Conservation (phyloP, 129 eudicot species). For the Rutidosis leptorrhynchoides region DNA sequence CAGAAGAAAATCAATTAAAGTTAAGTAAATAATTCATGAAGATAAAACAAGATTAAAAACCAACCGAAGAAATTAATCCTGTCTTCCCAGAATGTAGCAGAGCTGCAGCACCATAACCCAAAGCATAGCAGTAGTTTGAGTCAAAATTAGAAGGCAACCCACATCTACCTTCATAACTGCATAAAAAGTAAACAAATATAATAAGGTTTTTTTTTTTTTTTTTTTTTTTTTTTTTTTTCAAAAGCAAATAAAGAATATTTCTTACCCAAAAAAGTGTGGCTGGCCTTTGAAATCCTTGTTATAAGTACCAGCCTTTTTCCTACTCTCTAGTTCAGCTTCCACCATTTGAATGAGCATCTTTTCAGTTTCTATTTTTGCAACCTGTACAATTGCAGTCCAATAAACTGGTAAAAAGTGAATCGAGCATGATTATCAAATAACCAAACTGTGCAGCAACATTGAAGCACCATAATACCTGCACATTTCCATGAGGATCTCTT, state of each 20-base stretch:
- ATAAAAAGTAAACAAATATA: no score
- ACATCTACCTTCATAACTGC: conserved; percentile 95
- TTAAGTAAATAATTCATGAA: background rate
- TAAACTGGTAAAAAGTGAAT: background rate
- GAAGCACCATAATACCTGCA: conserved; percentile 55
- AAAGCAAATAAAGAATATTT: conserved; percentile 17
- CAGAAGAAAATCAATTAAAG: background rate
- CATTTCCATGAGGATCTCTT: conserved; percentile 99
- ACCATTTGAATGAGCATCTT: conserved; percentile 98
- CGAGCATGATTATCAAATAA: background rate
- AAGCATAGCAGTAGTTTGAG: conserved; percentile 85
- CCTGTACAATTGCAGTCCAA: conserved; percentile 38
- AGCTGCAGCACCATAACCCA: conserved; percentile 97
- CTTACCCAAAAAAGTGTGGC: conserved; percentile 94
- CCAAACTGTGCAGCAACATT: conserved; percentile 14
- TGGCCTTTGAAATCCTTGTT: conserved; percentile 66
- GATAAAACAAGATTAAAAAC: conserved; percentile 13
- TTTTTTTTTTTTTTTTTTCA: no score
- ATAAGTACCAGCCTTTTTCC: conserved; percentile 54
- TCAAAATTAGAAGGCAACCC: conserved; percentile 93
- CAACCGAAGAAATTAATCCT: conserved; percentile 86
- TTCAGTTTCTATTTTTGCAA: conserved; percentile 94
- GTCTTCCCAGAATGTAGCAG: conserved; percentile 87
- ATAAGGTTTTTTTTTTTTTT: no score
- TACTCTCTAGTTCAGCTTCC: conserved; percentile 66